Evolutionary conservation across 805 yeast genomes (phyloP).

Genomic region (Candida koratica): DNA sequence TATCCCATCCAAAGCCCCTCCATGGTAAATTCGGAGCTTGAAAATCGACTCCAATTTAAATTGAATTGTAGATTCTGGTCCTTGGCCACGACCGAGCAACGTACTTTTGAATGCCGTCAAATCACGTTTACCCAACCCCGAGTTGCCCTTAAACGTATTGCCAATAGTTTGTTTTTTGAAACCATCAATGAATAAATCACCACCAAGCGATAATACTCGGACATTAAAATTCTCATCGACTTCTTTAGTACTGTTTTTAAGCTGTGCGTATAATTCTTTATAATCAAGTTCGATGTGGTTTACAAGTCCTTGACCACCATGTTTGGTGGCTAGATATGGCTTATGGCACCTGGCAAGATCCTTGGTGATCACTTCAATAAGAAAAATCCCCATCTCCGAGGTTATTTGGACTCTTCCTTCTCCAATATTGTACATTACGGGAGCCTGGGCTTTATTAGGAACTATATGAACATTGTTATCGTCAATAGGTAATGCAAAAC

Average conservation of each 20-base stretch:
- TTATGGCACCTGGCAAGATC: constrained; percentile 52
- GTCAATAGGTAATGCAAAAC: constrained; percentile 71
- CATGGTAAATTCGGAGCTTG: constrained; percentile 66
- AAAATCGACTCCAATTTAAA: constrained; percentile 38
- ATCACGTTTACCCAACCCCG: constrained; percentile 40
- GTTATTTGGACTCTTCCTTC: constrained; percentile 32
- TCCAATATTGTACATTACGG: constrained; percentile 20
- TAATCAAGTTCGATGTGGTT: constrained; percentile 46
- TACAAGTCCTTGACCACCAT: constrained; percentile 63
- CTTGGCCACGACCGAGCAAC: constrained; percentile 25
- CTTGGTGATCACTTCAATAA: constrained; percentile 66
- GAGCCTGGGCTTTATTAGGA: constrained; percentile 28
- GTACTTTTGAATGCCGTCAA: constrained; percentile 38
- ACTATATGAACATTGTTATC: constrained; percentile 20
- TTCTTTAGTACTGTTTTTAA: constrained; percentile 21
- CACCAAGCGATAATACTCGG: constrained; percentile 56
- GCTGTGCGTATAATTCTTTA: constrained; percentile 31
- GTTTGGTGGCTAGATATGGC: constrained; percentile 55
- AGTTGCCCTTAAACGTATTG: constrained; percentile 29
- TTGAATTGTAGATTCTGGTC: constrained; percentile 24
- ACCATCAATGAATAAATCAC: constrained; percentile 55
- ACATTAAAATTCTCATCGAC: constrained; percentile 40
- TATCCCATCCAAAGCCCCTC: constrained; percentile 79
- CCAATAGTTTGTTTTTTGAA: constrained; percentile 37
- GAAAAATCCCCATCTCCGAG: constrained; percentile 65